Evolutionary conservation across 176 grass and related monocot genomes (phyloP).

Genomic region (Musa acuminata): DNA sequence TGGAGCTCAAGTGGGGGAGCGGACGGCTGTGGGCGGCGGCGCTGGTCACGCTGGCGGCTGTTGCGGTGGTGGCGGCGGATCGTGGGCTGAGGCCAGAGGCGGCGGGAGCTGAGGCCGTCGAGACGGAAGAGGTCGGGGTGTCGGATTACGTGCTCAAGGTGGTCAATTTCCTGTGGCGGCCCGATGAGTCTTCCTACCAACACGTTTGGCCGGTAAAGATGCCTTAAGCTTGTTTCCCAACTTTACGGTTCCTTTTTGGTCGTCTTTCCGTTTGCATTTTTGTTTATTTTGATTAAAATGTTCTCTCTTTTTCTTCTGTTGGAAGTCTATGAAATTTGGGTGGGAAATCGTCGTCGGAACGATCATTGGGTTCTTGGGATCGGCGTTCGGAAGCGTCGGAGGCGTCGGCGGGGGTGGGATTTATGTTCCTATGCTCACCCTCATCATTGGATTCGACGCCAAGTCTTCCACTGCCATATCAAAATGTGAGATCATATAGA

Average conservation of each 20-base stretch:
- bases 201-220: constrained; percentile 23
- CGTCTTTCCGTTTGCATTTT: neutral
- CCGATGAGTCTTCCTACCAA: constrained; percentile 17
- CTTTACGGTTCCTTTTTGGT: neutral
- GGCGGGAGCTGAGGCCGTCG: neutral
- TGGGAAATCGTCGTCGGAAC: constrained; percentile 19
- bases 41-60: neutral
- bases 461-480: constrained; percentile 29
- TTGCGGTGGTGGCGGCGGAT: neutral
- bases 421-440: constrained; percentile 25
- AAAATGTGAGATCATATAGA: constrained; percentile 15
- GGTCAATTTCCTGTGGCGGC: constrained; percentile 36
- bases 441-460: constrained; percentile 26
- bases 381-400: constrained; percentile 22
- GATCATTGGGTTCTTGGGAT: constrained; percentile 21
- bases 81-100: neutral
- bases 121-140: neutral
- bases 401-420: constrained; percentile 27
- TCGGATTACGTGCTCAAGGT: constrained; percentile 31
- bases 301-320: neutral
- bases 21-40: neutral
- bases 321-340: constrained; percentile 20
- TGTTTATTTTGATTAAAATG: neutral
- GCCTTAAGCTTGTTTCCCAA: neutral
- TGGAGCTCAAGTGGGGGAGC: neutral